Conservation (phyloP, 2,329 filamentous ascomycete species). For the Fusarium sp. region DNA sequence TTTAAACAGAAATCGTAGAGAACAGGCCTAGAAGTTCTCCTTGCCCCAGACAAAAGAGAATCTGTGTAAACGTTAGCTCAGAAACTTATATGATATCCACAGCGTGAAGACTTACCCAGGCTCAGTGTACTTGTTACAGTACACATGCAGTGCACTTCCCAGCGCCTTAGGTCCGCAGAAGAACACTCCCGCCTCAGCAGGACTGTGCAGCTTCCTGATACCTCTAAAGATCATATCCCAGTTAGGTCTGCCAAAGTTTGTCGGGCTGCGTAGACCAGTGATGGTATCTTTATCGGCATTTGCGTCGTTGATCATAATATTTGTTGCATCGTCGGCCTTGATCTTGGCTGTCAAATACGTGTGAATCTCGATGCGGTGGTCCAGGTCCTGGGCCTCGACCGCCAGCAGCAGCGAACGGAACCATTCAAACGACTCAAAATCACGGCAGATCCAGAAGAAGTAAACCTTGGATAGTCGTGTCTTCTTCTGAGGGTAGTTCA, state of each 20-base stretch:
- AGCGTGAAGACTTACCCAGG: slow-evolving; percentile 74
- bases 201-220: slow-evolving; percentile 83
- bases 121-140: slow-evolving; percentile 91
- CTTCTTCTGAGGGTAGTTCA: slow-evolving; percentile 88
- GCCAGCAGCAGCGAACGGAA: slow-evolving; percentile 87
- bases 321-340: slow-evolving; percentile 87
- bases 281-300: slow-evolving; percentile 89
- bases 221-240: slow-evolving; percentile 93
- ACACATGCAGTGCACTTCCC: slow-evolving; percentile 83
- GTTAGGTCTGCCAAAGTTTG: slow-evolving; percentile 88
- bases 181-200: slow-evolving; percentile 83
- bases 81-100: slow-evolving; percentile 20
- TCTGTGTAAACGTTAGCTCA: slow-evolving; percentile 56
- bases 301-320: slow-evolving; percentile 94
- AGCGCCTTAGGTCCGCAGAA: slow-evolving; percentile 89
- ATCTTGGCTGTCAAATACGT: slow-evolving; percentile 91
- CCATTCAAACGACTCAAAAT: slow-evolving; percentile 92
- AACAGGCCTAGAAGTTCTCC: slow-evolving; percentile 66
- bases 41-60: slow-evolving; percentile 79
- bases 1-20: slow-evolving; percentile 10
- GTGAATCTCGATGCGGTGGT: slow-evolving; percentile 89
- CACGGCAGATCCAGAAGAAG: slow-evolving; percentile 93
- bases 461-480: slow-evolving; percentile 88
- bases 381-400: slow-evolving; percentile 88
- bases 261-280: slow-evolving; percentile 84